Conservation (phyloP, 441 rosid species). For the Isatis lusitanica region DNA sequence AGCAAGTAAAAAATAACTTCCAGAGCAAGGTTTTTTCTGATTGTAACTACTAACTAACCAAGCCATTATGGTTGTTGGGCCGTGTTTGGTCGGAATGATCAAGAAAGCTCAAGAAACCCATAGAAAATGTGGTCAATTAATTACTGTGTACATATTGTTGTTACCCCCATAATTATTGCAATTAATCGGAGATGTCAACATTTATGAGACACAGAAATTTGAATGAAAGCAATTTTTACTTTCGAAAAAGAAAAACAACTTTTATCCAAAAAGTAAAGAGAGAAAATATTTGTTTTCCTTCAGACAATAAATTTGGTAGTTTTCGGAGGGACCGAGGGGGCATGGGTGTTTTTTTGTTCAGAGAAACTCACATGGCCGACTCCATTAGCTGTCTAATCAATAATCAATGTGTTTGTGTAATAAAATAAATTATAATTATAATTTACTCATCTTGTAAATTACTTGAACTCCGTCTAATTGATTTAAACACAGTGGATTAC, state of each 20-base stretch:
- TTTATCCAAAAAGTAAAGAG: too few relatives aligned
- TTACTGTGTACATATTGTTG: too few relatives aligned
- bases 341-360: neutral
- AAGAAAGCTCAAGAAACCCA: neutral
- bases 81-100: neutral
- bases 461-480: conserved; percentile 24
- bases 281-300: too few relatives aligned
- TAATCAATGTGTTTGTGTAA: neutral
- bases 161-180: too few relatives aligned
- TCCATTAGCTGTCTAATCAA: conserved; percentile 20
- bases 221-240: neutral
- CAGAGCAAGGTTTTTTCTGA: too few relatives aligned
- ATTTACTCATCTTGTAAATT: neutral
- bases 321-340: conserved; percentile 14
- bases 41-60: too few relatives aligned
- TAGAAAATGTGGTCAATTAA: too few relatives aligned
- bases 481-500: conserved; percentile 9
- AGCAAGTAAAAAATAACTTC: too few relatives aligned
- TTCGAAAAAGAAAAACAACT: too few relatives aligned
- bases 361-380: conserved; percentile 29
- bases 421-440: neutral
- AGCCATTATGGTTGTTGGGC: neutral
- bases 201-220: neutral
- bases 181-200: too few relatives aligned
- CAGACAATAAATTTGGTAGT: neutral